phyloP scores from a whole-genome alignment of 352 stramenopile species.

The Hyaloperonospora arabidopsidis region DNA sequence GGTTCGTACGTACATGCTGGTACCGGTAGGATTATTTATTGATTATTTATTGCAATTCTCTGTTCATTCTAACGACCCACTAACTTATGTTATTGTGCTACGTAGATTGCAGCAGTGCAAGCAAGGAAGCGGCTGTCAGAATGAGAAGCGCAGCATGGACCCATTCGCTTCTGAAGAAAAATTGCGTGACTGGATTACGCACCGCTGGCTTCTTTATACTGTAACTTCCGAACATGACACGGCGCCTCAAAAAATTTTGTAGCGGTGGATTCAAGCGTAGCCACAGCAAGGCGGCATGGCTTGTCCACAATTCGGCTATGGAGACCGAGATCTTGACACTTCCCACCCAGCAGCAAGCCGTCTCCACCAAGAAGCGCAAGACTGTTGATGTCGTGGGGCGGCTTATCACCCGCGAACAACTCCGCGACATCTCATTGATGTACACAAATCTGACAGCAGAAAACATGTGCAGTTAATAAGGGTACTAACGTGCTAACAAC shows the following conservation, averaged over 20 bases:
- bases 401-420: neutral
- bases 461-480: too few relatives aligned
- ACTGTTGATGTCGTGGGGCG: neutral
- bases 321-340: neutral
- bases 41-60: too few relatives aligned
- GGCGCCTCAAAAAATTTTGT: too few relatives aligned
- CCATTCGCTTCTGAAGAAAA: neutral
- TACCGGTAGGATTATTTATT: neutral
- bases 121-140: neutral
- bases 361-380: too few relatives aligned
- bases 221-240: too few relatives aligned
- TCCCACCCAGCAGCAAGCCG: neutral
- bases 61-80: too few relatives aligned
- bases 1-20: neutral
- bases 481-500: too few relatives aligned
- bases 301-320: too few relatives aligned
- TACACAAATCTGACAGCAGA: too few relatives aligned
- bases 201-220: neutral
- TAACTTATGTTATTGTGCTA: neutral
- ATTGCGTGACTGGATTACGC: neutral
- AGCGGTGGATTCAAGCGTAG: neutral
- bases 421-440: too few relatives aligned
- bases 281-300: neutral
- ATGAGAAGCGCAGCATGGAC: neutral
- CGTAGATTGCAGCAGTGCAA: neutral